Evolutionary conservation across 768 basidiomycete genomes (phyloP).

Genomic region (Pleurotus platypus): DNA sequence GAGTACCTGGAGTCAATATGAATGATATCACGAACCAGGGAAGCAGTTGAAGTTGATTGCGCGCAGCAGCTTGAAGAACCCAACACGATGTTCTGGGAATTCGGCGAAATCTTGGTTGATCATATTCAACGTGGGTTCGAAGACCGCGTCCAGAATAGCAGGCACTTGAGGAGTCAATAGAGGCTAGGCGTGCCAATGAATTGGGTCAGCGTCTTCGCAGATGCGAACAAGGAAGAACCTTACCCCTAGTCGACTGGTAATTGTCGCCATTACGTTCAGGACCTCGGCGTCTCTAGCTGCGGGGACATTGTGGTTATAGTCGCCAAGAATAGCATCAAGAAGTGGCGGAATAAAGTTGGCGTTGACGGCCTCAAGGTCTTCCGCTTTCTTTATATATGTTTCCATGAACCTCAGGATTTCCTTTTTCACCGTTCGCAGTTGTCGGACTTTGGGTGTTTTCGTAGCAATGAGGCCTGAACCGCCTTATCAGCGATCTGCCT

Average conservation of each 20-base stretch:
- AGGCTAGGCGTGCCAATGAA: slow-evolving; percentile 37
- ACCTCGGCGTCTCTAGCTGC: slow-evolving; percentile 95
- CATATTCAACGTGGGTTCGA: slow-evolving; percentile 96
- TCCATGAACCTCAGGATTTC: slow-evolving; percentile 97
- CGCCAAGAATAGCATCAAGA: slow-evolving; percentile 95
- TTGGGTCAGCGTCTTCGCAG: background rate
- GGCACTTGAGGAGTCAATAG: slow-evolving; percentile 92
- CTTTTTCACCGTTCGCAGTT: slow-evolving; percentile 95
- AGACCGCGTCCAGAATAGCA: slow-evolving; percentile 93
- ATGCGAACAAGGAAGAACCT: slow-evolving; percentile 26
- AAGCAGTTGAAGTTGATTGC: slow-evolving; percentile 93
- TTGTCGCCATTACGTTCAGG: slow-evolving; percentile 94
- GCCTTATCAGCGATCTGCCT: background rate
- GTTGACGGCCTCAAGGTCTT: slow-evolving; percentile 93
- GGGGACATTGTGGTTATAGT: slow-evolving; percentile 93
- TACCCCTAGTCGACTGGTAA: slow-evolving; percentile 85
- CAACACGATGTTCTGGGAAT: slow-evolving; percentile 95
- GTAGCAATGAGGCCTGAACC: slow-evolving; percentile 80
- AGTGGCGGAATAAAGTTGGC: slow-evolving; percentile 90
- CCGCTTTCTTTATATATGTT: slow-evolving; percentile 95
- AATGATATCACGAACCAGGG: slow-evolving; percentile 59
- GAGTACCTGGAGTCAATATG: slow-evolving; percentile 4
- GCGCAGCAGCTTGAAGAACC: slow-evolving; percentile 94
- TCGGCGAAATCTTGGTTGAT: slow-evolving; percentile 99
- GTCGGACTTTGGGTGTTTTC: slow-evolving; percentile 94